phyloP scores from a whole-genome alignment of 2,329 filamentous ascomycete species.

The Graphium sp. region DNA sequence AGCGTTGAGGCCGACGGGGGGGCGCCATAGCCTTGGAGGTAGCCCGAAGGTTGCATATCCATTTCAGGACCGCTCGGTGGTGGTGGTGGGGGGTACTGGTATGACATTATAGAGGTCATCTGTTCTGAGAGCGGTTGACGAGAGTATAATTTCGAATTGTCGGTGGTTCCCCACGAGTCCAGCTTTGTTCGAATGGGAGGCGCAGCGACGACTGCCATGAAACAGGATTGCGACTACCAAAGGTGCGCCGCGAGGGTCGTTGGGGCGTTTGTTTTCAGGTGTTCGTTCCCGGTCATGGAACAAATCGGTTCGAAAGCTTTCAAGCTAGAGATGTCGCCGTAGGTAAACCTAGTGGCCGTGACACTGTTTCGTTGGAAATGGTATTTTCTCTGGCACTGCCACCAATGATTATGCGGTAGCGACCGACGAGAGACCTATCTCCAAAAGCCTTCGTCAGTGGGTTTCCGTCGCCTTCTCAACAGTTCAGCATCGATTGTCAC shows the following conservation, averaged over 20 bases:
- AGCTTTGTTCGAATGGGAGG: conserved; percentile 14
- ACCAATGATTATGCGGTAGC: no score
- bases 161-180: conserved; percentile 13
- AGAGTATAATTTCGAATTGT: conserved; percentile 4
- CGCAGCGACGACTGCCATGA: conserved; percentile 18
- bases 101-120: conserved; percentile 28
- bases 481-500: no score
- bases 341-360: no score
- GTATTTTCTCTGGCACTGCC: no score
- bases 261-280: no score
- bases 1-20: conserved; percentile 15
- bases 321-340: no score
- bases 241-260: background rate
- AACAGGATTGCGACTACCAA: conserved; percentile 5
- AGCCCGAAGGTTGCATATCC: conserved; percentile 21
- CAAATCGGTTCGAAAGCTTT: no score
- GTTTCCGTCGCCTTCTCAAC: no score
- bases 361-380: no score
- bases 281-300: no score
- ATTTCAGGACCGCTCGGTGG: conserved; percentile 22
- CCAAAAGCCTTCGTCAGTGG: no score
- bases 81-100: conserved; percentile 27
- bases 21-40: conserved; percentile 13
- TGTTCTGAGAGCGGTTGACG: conserved; percentile 9
- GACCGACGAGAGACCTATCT: no score